Conservation (phyloP, 345 rosid genomes). For the Mangifera indica region DNA sequence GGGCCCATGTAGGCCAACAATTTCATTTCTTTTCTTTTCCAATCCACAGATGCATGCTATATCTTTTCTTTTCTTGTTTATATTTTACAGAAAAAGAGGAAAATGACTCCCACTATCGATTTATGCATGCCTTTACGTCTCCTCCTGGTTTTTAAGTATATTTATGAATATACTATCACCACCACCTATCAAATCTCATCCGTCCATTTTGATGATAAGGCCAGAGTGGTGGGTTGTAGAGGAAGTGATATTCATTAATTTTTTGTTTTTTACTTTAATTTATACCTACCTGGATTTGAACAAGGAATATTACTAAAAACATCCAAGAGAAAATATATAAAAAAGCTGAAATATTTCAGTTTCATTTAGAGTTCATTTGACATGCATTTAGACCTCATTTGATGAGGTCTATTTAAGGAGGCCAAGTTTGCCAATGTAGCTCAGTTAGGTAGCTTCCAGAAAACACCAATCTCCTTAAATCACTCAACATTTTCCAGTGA, state of each 20-base stretch:
- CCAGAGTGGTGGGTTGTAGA: constrained; percentile 8
- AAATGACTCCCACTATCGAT: constrained; percentile 8
- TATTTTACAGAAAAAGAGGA: background rate
- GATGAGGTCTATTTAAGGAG: constrained; percentile 29
- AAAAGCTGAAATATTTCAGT: constrained; percentile 17
- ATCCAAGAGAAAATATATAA: constrained; percentile 15
- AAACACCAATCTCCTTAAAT: constrained; percentile 2
- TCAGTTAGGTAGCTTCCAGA: constrained; percentile 35
- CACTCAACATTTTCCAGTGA: background rate
- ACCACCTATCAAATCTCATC: constrained; percentile 19
- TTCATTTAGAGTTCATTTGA: constrained; percentile 35
- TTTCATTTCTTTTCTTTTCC: too few species aligned
- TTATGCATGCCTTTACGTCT: background rate
- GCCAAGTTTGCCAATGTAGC: constrained; percentile 13
- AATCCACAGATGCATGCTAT: background rate
- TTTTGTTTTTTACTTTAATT: too few species aligned
- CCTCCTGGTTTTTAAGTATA: background rate
- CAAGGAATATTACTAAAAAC: background rate
- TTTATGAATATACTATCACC: background rate
- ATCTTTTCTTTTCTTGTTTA: too few species aligned
- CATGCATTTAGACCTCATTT: constrained; percentile 26
- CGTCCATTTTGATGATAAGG: constrained; percentile 34
- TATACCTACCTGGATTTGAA: too few species aligned
- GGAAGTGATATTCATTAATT: too few species aligned
- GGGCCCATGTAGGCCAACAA: background rate